Evolutionary conservation across 2,329 filamentous ascomycete species (phyloP).

Genomic region (Trematosphaeria pertusa): DNA sequence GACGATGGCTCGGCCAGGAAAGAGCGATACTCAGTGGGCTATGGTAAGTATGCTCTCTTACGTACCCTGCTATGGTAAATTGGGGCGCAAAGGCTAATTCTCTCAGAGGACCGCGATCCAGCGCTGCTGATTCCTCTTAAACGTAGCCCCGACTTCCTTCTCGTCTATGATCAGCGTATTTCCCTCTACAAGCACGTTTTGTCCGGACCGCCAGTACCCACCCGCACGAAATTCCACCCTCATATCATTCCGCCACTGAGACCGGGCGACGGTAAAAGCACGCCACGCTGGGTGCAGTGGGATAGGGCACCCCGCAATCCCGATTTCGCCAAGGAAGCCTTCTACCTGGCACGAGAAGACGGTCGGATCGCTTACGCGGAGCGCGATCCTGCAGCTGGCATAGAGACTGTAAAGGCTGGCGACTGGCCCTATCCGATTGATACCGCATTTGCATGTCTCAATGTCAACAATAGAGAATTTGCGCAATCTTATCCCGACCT

Average conservation of each 20-base stretch:
- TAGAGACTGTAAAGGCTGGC: conserved; percentile 50
- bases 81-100: too few species aligned
- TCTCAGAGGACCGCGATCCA: conserved; percentile 46
- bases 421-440: conserved; percentile 77
- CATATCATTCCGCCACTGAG: conserved; percentile 55
- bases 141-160: conserved; percentile 49
- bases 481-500: conserved; percentile 71
- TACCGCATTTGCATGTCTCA: conserved; percentile 76
- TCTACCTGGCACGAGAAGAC: conserved; percentile 89
- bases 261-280: conserved; percentile 37
- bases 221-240: conserved; percentile 19
- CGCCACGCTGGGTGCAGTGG: conserved; percentile 83
- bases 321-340: conserved; percentile 71
- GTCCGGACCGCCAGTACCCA: conserved; percentile 44
- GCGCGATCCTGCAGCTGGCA: conserved; percentile 57
- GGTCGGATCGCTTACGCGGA: conserved; percentile 78
- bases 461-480: conserved; percentile 56
- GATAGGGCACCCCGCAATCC: conserved; percentile 72
- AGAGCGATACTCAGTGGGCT: conserved; percentile 34
- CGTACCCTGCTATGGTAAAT: too few species aligned
- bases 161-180: conserved; percentile 48
- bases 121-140: conserved; percentile 51
- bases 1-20: conserved; percentile 32
- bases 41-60: conserved; percentile 25
- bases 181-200: conserved; percentile 49